Percentiles rank a stretch among this genome's conserved stretches.
phyloP scores from a whole-genome alignment of 805 yeast genomes.

The Saccharomycopsis javanensis region DNA sequence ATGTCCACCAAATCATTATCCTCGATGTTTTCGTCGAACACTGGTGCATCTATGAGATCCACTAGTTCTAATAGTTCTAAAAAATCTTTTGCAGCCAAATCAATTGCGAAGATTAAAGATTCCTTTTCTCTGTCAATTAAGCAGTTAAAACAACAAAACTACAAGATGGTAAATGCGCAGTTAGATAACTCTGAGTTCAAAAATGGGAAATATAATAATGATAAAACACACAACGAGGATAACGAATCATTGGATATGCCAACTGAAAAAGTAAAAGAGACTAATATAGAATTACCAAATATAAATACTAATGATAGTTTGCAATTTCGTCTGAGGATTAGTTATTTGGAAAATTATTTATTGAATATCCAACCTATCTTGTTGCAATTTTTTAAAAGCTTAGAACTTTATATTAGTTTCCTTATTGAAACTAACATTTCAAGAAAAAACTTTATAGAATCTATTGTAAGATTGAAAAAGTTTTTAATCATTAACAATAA shows the following conservation, averaged over 20 bases:
- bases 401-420: slow-evolving; percentile 7
- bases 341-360: slow-evolving; percentile 11
- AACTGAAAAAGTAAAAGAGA: background rate
- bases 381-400: slow-evolving; percentile 5
- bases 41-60: slow-evolving; percentile 1
- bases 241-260: background rate
- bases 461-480: slow-evolving; percentile 11
- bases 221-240: background rate
- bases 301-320: slow-evolving; percentile 14
- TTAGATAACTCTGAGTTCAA: background rate
- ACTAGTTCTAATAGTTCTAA: slow-evolving; percentile 4
- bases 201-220: background rate
- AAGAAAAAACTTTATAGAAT: slow-evolving; percentile 10
- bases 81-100: slow-evolving; percentile 9
- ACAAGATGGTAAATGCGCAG: background rate
- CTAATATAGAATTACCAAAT: background rate
- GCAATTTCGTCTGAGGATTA: slow-evolving; percentile 7
- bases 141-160: slow-evolving; percentile 1
- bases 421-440: slow-evolving; percentile 1
- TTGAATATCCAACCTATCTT: slow-evolving; percentile 11
- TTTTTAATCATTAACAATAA: slow-evolving; percentile 10
- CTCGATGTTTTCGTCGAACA: background rate
- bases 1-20: slow-evolving; percentile 5
- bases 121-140: slow-evolving; percentile 6
- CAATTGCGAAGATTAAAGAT: slow-evolving; percentile 14